Conservation (phyloP, 306 rosid genomes). For the Inga laurina region DNA sequence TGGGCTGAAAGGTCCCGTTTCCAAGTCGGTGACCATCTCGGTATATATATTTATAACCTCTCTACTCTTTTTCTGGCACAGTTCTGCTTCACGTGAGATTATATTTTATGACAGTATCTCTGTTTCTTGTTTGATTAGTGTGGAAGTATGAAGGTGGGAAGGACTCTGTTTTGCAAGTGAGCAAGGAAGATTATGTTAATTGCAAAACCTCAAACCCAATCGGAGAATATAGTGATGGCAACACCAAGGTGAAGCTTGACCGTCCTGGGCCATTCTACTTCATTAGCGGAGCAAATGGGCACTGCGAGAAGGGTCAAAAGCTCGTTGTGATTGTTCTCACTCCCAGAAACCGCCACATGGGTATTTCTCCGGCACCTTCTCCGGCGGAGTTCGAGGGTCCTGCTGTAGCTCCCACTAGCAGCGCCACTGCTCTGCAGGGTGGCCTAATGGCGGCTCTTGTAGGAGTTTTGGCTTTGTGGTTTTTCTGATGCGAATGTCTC, state of each 20-base stretch:
- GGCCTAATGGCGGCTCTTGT: conserved; percentile 39
- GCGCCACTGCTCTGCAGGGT: conserved; percentile 36
- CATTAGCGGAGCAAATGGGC: conserved; percentile 75
- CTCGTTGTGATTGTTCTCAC: conserved; percentile 61
- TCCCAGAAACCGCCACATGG: conserved; percentile 41
- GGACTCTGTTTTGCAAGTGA: conserved; percentile 79
- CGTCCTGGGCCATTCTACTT: conserved; percentile 66
- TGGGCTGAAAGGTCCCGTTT: conserved; percentile 72
- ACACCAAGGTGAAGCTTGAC: conserved; percentile 59
- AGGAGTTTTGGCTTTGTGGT: conserved; percentile 42
- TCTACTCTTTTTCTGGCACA: neutral
- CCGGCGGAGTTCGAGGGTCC: conserved; percentile 49
- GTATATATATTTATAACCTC: conserved; percentile 26
- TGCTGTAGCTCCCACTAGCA: conserved; percentile 80
- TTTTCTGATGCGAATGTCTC: conserved; percentile 33
- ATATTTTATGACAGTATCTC: neutral
- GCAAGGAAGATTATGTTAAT: conserved; percentile 44
- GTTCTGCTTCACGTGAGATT: neutral
- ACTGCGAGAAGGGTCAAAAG: conserved; percentile 80
- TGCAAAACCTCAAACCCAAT: conserved; percentile 61
- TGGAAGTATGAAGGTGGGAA: conserved; percentile 68
- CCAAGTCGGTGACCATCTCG: conserved; percentile 64
- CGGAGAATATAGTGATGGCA: conserved; percentile 53
- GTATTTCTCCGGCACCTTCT: conserved; percentile 54
- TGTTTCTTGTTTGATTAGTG: conserved; percentile 33